Percentiles rank a stretch among this genome's conserved stretches.
Conservation (phyloP, 1,284 basidiomycete species). For the Butyriboletus appendiculatus region DNA sequence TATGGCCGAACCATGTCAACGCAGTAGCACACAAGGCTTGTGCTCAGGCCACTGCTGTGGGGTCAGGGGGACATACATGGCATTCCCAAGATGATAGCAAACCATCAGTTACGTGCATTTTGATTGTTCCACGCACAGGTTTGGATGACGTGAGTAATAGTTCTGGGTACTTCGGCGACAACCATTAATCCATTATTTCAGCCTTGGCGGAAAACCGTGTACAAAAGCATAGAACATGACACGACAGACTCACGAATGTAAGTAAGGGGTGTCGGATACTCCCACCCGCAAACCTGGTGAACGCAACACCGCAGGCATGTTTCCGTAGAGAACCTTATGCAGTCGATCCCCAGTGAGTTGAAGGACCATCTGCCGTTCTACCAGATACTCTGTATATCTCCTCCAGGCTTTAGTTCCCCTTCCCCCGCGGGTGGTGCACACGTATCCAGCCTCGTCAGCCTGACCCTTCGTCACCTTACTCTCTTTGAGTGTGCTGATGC, state of each 20-base stretch:
- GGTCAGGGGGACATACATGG: not conserved
- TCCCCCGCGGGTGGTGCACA: slow-evolving; percentile 29
- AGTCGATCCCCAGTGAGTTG: slow-evolving; percentile 47
- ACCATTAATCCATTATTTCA: not conserved
- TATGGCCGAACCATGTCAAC: not conserved
- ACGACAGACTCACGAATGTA: slow-evolving; percentile 16
- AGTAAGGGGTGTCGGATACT: slow-evolving; percentile 9
- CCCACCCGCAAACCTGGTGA: slow-evolving; percentile 6
- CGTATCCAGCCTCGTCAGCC: slow-evolving; percentile 12
- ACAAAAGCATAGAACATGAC: not conserved
- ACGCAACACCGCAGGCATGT: slow-evolving; percentile 29
- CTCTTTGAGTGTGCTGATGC: slow-evolving; percentile 63
- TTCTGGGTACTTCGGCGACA: slow-evolving; percentile 5
- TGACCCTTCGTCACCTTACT: slow-evolving; percentile 39
- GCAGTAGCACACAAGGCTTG: not conserved
- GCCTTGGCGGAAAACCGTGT: not conserved
- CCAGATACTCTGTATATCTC: slow-evolving; percentile 57
- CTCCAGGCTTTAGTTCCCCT: slow-evolving; percentile 59
- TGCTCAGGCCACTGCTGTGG: not conserved
- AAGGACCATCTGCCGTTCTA: slow-evolving; percentile 52
- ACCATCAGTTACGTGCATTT: slow-evolving; percentile 11
- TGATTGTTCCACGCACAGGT: slow-evolving; percentile 17
- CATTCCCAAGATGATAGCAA: not conserved
- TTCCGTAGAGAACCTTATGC: slow-evolving; percentile 48
- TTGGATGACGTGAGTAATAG: slow-evolving; percentile 4